Evolutionary conservation across 2,329 filamentous ascomycete species (phyloP).

Genomic region (Juglanconis sp.): DNA sequence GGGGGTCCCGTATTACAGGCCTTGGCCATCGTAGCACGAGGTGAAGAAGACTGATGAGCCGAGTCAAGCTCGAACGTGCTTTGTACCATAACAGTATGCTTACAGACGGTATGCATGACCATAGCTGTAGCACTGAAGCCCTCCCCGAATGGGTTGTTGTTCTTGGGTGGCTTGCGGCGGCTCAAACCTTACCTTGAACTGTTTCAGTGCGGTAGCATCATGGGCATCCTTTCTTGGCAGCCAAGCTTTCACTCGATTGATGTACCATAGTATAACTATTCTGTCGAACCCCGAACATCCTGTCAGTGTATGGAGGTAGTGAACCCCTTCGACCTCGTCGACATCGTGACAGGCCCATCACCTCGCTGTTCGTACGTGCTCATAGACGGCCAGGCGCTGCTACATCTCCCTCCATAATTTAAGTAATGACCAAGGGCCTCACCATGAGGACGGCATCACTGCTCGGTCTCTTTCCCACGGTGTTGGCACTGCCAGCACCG

Average conservation of each 20-base stretch:
- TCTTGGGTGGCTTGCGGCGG: neutral
- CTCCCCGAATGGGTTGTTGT: neutral
- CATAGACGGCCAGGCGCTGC: conserved; percentile 13
- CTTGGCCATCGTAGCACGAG: too few relatives aligned
- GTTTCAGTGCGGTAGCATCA: conserved; percentile 15
- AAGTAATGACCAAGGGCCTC: neutral
- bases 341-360: conserved; percentile 5
- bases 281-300: neutral
- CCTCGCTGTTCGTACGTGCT: neutral
- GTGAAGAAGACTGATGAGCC: neutral
- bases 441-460: conserved; percentile 9
- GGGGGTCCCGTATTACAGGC: too few relatives aligned
- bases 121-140: neutral
- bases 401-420: neutral
- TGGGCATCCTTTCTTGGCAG: conserved; percentile 12
- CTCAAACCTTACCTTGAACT: neutral
- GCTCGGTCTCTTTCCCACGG: conserved; percentile 4
- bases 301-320: neutral
- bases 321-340: neutral
- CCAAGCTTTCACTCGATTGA: neutral
- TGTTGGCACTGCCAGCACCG: conserved; percentile 6
- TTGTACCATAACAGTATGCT: too few relatives aligned
- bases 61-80: neutral
- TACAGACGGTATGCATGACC: too few relatives aligned
- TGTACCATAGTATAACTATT: neutral